These are phyloP conservation scores for Quambalaria eucalypti DNA, from an alignment of 1,284 basidiomycete genomes.

Conservation along the genomic window DNA sequence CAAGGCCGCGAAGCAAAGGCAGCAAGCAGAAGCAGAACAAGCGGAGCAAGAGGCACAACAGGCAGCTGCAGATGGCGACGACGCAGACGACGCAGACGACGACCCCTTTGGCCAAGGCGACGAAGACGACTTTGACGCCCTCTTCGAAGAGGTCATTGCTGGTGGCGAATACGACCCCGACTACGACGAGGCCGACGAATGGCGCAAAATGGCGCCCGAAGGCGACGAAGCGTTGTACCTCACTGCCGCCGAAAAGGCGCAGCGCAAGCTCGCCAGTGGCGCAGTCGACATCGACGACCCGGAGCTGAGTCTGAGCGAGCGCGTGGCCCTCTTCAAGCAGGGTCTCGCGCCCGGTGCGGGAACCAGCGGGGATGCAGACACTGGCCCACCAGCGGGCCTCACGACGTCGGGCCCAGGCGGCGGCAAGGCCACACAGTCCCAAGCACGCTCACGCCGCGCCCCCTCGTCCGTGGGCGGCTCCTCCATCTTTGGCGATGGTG, in stretches of 20 bases:
- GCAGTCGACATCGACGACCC: slow-evolving; percentile 15
- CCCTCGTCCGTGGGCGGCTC: slow-evolving; percentile 17
- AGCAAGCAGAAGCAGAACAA: slow-evolving; percentile 52
- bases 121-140: slow-evolving; percentile 25
- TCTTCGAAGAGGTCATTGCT: slow-evolving; percentile 56
- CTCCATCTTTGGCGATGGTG: slow-evolving; percentile 13
- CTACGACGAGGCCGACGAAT: slow-evolving; percentile 15
- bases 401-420: background rate
- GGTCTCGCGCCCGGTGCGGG: slow-evolving; percentile 6
- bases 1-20: background rate
- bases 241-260: slow-evolving; percentile 21
- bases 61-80: slow-evolving; percentile 55
- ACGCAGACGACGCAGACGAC: slow-evolving; percentile 56
- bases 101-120: slow-evolving; percentile 29
- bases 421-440: slow-evolving; percentile 3
- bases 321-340: slow-evolving; percentile 41
- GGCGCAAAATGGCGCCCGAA: slow-evolving; percentile 36
- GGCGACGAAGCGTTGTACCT: slow-evolving; percentile 40
- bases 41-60: too few species aligned
- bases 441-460: background rate
- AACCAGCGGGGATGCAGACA: background rate
- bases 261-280: slow-evolving; percentile 12
- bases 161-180: slow-evolving; percentile 48
- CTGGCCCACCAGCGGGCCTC: background rate
- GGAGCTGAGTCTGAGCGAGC: slow-evolving; percentile 17